Percentiles rank a stretch among this genome's conserved stretches.
phyloP scores from a whole-genome alignment of 2,329 filamentous ascomycete genomes.

The Ceratocystis variospora region DNA sequence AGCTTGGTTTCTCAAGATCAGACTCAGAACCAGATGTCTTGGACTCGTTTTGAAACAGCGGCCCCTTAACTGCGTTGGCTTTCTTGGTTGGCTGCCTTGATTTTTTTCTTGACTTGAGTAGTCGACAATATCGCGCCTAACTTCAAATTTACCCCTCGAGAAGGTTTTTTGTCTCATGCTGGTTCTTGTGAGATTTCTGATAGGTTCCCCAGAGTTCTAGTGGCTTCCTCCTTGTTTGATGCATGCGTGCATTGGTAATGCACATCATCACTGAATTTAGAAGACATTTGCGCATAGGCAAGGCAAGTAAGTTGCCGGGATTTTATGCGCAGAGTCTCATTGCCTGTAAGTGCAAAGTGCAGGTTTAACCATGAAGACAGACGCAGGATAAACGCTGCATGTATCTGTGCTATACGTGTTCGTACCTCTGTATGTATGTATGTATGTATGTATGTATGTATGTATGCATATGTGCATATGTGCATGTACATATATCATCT shows the following conservation, averaged over 20 bases:
- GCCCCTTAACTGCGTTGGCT: neutral
- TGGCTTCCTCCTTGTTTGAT: conserved; percentile 1
- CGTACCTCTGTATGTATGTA: neutral
- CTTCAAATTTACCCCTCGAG: neutral
- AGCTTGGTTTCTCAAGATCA: neutral
- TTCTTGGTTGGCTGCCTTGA: too few species aligned
- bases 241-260: neutral
- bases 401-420: neutral
- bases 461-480: neutral
- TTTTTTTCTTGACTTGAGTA: neutral
- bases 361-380: neutral
- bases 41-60: conserved; percentile 5
- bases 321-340: neutral
- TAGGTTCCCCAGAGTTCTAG: neutral
- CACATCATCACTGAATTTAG: neutral
- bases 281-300: neutral
- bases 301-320: neutral
- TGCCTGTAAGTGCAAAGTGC: neutral
- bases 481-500: neutral
- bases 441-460: neutral
- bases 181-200: neutral
- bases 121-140: neutral
- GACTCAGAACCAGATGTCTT: neutral
- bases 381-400: neutral
- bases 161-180: neutral